phyloP scores from a whole-genome alignment of 2,329 filamentous ascomycete genomes.

The Sporothrix sp. region DNA sequence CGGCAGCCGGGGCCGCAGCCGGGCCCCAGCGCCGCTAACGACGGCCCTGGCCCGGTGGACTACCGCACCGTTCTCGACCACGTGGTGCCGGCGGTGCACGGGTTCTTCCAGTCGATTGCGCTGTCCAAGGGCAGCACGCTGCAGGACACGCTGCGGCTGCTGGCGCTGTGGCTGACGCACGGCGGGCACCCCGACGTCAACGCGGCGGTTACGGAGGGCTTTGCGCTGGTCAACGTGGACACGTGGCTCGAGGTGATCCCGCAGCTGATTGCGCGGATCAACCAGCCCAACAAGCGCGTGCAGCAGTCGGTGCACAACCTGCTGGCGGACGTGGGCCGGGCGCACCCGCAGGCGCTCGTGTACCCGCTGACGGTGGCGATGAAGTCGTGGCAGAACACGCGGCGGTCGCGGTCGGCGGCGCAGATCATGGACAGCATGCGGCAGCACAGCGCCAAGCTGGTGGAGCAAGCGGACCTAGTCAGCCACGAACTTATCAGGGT shows the following conservation, averaged over 20 bases:
- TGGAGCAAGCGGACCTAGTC: constrained; percentile 90
- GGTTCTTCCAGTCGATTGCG: constrained; percentile 96
- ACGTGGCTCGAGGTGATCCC: constrained; percentile 98
- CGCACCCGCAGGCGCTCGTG: constrained; percentile 90
- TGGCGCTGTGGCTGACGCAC: constrained; percentile 95
- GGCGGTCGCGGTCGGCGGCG: constrained; percentile 76
- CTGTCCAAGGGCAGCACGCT: constrained; percentile 85
- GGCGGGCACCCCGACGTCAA: constrained; percentile 85
- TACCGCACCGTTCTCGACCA: constrained; percentile 68
- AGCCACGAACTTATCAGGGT: constrained; percentile 96
- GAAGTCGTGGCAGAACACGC: constrained; percentile 77
- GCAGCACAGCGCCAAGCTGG: constrained; percentile 81
- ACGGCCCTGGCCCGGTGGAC: constrained; percentile 38
- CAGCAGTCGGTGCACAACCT: constrained; percentile 86
- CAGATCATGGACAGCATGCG: constrained; percentile 98
- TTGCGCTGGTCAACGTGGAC: constrained; percentile 85
- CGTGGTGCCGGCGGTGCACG: constrained; percentile 86
- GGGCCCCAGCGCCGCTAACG: constrained; percentile 21
- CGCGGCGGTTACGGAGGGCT: constrained; percentile 77
- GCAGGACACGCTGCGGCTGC: constrained; percentile 83
- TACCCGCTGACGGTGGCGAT: constrained; percentile 96
- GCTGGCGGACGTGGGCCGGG: constrained; percentile 82
- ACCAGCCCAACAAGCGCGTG: constrained; percentile 83
- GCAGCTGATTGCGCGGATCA: constrained; percentile 93
- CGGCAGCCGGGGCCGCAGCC: too few species aligned